A percentile compares a stretch with the other conserved stretches of the same genome.
Evolutionary conservation across 805 yeast species (phyloP).

Genomic region (Ogataea ramenticola): DNA sequence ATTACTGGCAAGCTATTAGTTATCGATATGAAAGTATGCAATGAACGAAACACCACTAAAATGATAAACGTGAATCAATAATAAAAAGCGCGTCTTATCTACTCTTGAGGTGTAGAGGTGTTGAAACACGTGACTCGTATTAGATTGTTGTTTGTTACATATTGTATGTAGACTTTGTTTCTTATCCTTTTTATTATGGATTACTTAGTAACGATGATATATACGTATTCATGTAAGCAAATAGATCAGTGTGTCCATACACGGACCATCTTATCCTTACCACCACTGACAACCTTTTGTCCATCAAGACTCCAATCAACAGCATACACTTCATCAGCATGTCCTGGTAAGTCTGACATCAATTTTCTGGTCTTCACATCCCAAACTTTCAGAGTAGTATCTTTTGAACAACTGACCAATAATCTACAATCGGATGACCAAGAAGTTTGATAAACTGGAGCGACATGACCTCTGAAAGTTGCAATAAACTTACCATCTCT

Average conservation of each 20-base stretch:
- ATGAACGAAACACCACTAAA: no score
- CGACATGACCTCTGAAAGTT: slow-evolving; percentile 94
- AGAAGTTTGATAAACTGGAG: slow-evolving; percentile 94
- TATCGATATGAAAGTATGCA: no score
- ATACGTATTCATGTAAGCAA: no score
- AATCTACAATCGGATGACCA: slow-evolving; percentile 95
- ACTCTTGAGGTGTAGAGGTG: no score
- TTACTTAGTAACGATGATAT: no score
- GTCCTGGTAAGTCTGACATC: slow-evolving; percentile 90
- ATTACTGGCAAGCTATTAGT: no score
- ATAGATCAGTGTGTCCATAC: slow-evolving; percentile 71
- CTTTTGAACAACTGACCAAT: slow-evolving; percentile 89
- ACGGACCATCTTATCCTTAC: slow-evolving; percentile 90
- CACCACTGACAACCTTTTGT: slow-evolving; percentile 90
- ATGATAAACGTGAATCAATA: no score
- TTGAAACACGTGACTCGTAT: no score
- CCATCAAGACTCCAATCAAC: slow-evolving; percentile 99
- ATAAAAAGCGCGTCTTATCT: background rate
- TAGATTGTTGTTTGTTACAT: no score
- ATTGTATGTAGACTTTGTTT: no score
- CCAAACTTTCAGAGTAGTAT: slow-evolving; percentile 95
- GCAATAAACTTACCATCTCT: slow-evolving; percentile 82
- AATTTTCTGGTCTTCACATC: slow-evolving; percentile 82
- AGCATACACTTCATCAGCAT: slow-evolving; percentile 89
- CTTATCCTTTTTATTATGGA: no score